A percentile compares a stretch with the other conserved stretches of the same genome.
These are phyloP conservation scores for Phanerochaete sordida DNA, from an alignment of 768 basidiomycete species.

Conservation along the genomic window DNA sequence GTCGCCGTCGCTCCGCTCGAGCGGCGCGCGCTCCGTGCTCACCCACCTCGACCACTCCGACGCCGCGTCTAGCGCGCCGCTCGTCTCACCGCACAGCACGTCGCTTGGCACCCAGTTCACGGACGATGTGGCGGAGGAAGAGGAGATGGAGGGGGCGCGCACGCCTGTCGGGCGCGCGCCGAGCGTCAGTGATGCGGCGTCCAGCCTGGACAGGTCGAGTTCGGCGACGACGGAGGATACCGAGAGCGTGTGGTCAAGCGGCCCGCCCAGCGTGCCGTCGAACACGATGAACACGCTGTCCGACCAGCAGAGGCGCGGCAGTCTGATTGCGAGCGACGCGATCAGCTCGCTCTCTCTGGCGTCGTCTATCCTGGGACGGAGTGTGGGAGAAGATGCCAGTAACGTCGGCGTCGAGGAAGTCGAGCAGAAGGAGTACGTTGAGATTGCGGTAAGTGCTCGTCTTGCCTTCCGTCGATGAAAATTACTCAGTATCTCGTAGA, in stretches of 20 bases:
- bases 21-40: neutral
- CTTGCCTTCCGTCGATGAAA: neutral
- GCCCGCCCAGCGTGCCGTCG: neutral
- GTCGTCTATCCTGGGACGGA: neutral
- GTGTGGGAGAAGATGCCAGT: neutral
- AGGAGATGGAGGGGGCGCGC: neutral
- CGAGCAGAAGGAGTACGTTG: neutral
- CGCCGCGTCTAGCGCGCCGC: neutral
- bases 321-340: neutral
- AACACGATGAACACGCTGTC: neutral
- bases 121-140: too few relatives aligned
- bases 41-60: neutral
- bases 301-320: neutral
- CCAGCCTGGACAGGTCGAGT: too few relatives aligned
- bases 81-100: neutral
- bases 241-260: neutral
- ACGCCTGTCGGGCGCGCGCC: neutral
- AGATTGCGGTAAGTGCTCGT: neutral
- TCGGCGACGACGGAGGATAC: neutral
- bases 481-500: neutral
- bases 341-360: neutral
- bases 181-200: neutral
- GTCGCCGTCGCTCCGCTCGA: constrained; percentile 7
- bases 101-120: too few relatives aligned
- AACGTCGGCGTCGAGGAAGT: neutral